phyloP scores from a whole-genome alignment of 257 asterid genomes.

The Solanum ossicruentum region DNA sequence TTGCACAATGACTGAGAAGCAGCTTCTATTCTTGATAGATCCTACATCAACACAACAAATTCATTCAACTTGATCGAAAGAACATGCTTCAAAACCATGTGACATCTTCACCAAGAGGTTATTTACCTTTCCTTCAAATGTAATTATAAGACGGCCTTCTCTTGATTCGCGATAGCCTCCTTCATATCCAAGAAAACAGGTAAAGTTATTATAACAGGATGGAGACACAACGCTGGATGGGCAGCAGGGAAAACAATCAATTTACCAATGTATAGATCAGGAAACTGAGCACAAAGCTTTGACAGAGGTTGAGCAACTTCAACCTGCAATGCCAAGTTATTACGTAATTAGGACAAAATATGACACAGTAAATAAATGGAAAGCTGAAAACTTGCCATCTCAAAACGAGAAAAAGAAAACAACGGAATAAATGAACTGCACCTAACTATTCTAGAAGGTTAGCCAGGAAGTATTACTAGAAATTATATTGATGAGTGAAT shows the following conservation, averaged over 20 bases:
- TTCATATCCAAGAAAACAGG: constrained; percentile 10
- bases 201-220: neutral
- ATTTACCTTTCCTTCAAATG: constrained; percentile 59
- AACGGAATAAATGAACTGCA: neutral
- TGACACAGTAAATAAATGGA: neutral
- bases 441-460: neutral
- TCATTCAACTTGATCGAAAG: neutral
- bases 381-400: neutral
- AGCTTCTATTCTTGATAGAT: constrained; percentile 34
- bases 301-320: constrained; percentile 70
- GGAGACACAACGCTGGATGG: neutral
- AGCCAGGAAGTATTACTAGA: neutral
- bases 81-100: neutral
- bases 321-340: constrained; percentile 28
- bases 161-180: constrained; percentile 63
- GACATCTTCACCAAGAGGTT: neutral
- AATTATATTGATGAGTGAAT: neutral
- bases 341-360: neutral
- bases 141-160: constrained; percentile 46
- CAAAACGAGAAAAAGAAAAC: neutral
- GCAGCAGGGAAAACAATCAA: neutral
- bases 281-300: constrained; percentile 40
- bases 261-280: constrained; percentile 64
- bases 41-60: constrained; percentile 32
- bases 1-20: constrained; percentile 44